Evolutionary conservation across 306 rosid species (phyloP).

Genomic region (Dalbergia oliveri): DNA sequence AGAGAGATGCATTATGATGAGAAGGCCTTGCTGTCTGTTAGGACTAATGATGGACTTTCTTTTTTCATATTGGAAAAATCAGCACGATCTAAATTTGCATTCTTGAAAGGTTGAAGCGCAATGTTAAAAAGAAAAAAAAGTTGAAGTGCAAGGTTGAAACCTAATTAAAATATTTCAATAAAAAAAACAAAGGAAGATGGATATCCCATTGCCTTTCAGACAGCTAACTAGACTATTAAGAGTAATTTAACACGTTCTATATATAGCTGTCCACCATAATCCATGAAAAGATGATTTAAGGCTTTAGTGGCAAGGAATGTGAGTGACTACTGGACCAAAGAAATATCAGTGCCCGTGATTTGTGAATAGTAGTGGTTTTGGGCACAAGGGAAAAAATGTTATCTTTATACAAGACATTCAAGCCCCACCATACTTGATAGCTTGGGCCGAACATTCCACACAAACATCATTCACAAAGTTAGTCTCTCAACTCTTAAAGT

Average conservation of each 20-base stretch:
- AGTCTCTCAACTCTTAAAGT: conserved; percentile 50
- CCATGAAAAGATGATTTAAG: conserved; percentile 40
- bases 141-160: background rate
- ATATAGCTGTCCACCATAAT: conserved; percentile 19
- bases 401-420: conserved; percentile 52
- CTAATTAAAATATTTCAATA: background rate
- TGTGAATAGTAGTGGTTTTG: conserved; percentile 36
- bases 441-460: conserved; percentile 55
- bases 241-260: conserved; percentile 9
- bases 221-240: conserved; percentile 1
- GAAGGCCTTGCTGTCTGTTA: background rate
- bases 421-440: conserved; percentile 52
- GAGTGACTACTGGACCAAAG: conserved; percentile 37
- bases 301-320: conserved; percentile 37
- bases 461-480: conserved; percentile 64
- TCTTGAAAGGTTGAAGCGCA: background rate
- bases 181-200: background rate
- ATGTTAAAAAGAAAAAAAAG: background rate
- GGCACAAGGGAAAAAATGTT: conserved; percentile 11
- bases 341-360: conserved; percentile 46
- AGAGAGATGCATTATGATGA: background rate
- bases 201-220: conserved; percentile 18
- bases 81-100: background rate
- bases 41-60: background rate
- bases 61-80: background rate